Evolutionary conservation across 352 stramenopile genomes (phyloP).

Genomic region (Globisporangium rhizosaccharum): DNA sequence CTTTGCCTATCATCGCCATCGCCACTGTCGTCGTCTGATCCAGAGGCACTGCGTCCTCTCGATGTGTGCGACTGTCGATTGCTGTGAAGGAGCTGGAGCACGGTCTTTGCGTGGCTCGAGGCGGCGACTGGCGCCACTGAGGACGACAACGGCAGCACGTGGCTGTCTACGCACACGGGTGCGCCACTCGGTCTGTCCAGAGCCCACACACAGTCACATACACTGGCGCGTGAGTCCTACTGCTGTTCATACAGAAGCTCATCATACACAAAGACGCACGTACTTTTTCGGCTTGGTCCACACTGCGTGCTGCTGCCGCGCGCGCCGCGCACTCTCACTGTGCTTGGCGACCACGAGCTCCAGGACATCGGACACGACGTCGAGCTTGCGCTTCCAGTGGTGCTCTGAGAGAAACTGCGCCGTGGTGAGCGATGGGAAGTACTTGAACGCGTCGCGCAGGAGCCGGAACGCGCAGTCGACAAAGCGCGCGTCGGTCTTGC

Average conservation of each 20-base stretch:
- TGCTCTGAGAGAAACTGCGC: constrained; percentile 61
- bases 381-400: constrained; percentile 52
- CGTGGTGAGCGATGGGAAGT: constrained; percentile 57
- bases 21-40: not conserved
- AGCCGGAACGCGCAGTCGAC: constrained; percentile 69
- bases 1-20: too few relatives aligned
- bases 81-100: constrained; percentile 26
- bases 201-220: not conserved
- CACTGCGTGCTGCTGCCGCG: constrained; percentile 42
- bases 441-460: constrained; percentile 65
- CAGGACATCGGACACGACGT: constrained; percentile 51
- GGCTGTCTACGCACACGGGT: constrained; percentile 29
- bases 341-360: constrained; percentile 42
- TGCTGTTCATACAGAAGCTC: too few relatives aligned
- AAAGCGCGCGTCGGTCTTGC: constrained; percentile 75
- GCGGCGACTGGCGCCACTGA: not conserved
- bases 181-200: constrained; percentile 9
- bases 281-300: constrained; percentile 42
- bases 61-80: not conserved
- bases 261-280: not conserved
- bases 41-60: too few relatives aligned
- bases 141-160: constrained; percentile 21
- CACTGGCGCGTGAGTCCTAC: not conserved
- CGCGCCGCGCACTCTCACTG: constrained; percentile 30
- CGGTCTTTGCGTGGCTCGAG: constrained; percentile 23